Conservation (phyloP, 805 yeast species). For the Saturnispora zaruensis region DNA sequence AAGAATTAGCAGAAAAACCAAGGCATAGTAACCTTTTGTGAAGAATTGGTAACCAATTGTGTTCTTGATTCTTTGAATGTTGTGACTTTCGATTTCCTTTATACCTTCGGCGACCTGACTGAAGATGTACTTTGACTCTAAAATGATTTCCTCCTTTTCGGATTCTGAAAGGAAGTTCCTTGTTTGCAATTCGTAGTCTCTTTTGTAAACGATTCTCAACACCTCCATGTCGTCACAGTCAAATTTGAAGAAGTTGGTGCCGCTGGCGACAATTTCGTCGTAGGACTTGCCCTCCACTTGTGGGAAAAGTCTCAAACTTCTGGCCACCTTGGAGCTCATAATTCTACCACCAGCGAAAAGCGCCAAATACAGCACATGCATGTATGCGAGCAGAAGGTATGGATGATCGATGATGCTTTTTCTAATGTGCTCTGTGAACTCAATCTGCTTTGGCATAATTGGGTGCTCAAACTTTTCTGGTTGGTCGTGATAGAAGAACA, state of each 20-base stretch:
- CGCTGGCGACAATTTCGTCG: slow-evolving; percentile 50
- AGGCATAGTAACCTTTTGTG: slow-evolving; percentile 44
- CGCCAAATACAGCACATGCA: slow-evolving; percentile 80
- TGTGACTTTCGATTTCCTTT: slow-evolving; percentile 59
- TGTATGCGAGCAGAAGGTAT: slow-evolving; percentile 63
- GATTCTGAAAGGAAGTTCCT: slow-evolving; percentile 60
- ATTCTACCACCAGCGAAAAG: slow-evolving; percentile 80
- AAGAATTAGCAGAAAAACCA: slow-evolving; percentile 28
- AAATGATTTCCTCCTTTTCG: slow-evolving; percentile 62
- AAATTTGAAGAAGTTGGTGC: slow-evolving; percentile 65
- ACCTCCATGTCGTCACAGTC: slow-evolving; percentile 56
- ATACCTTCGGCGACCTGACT: slow-evolving; percentile 52
- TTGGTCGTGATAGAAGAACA: slow-evolving; percentile 54
- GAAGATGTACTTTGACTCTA: slow-evolving; percentile 60
- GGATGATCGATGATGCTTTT: slow-evolving; percentile 53
- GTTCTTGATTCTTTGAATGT: slow-evolving; percentile 46
- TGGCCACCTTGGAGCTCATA: slow-evolving; percentile 56
- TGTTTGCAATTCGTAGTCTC: slow-evolving; percentile 70
- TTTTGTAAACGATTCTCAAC: slow-evolving; percentile 58
- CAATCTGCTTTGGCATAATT: slow-evolving; percentile 51
- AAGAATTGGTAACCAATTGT: slow-evolving; percentile 46
- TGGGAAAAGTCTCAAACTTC: slow-evolving; percentile 68
- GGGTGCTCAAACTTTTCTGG: slow-evolving; percentile 48
- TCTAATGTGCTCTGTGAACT: slow-evolving; percentile 52
- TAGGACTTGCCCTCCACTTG: slow-evolving; percentile 58